A percentile compares a stretch with the other conserved stretches of the same genome.
Conservation (phyloP, 345 rosid species). For the Nasturtium officinale region DNA sequence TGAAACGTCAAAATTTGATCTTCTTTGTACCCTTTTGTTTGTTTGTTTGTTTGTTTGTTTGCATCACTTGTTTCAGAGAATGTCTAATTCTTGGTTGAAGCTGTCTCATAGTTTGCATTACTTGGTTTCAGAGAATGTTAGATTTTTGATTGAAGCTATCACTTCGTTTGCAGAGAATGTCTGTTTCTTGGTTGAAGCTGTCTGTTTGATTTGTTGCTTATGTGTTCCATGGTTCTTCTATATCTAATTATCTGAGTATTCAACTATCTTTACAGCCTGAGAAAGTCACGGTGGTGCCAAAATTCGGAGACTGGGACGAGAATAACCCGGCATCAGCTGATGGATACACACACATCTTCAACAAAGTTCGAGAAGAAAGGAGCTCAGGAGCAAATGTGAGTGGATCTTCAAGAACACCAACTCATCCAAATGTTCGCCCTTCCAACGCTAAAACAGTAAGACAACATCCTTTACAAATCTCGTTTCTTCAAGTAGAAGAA, state of each 20-base stretch:
- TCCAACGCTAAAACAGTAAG: constrained; percentile 54
- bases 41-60: constrained; percentile 11
- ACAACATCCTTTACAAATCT: background rate
- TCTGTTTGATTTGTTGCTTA: background rate
- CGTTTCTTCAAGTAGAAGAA: background rate
- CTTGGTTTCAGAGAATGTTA: background rate
- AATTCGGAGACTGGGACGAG: constrained; percentile 93
- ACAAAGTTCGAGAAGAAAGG: constrained; percentile 79
- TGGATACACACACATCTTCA: constrained; percentile 85
- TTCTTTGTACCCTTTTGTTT: constrained; percentile 6
- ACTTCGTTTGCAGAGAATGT: background rate
- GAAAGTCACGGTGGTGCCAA: constrained; percentile 78
- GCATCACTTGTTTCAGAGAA: background rate
- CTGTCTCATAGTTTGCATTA: constrained; percentile 1
- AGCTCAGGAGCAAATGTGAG: constrained; percentile 53
- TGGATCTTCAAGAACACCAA: constrained; percentile 51
- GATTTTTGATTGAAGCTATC: background rate
- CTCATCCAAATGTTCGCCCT: constrained; percentile 37
- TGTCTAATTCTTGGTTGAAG: background rate
- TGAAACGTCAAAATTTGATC: background rate
- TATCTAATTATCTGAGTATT: background rate
- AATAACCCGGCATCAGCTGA: constrained; percentile 81
- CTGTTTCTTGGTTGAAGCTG: background rate
- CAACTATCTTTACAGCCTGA: constrained; percentile 52
- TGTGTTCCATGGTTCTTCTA: background rate